Percentiles rank a stretch among this genome's conserved stretches.
Conservation (phyloP, 192 early-diverging fungal genomes). For the Coemansia sp. region DNA sequence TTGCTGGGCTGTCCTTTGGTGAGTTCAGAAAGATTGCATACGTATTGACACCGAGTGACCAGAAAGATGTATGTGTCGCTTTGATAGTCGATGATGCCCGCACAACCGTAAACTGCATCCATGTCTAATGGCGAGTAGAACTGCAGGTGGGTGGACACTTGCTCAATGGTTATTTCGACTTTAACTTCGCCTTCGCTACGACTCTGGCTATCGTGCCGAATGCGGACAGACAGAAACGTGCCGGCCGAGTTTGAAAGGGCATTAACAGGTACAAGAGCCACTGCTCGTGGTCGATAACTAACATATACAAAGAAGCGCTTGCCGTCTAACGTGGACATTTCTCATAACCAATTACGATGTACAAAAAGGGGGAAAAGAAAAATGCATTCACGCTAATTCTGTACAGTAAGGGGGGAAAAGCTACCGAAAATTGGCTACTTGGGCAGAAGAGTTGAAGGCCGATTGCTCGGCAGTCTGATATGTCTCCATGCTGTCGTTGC, state of each 20-base stretch:
- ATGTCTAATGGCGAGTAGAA: slow-evolving; percentile 39
- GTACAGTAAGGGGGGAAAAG: not conserved
- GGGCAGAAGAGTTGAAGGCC: slow-evolving; percentile 5
- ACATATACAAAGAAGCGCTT: slow-evolving; percentile 55
- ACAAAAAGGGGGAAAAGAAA: not conserved
- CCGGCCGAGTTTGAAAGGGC: slow-evolving; percentile 45
- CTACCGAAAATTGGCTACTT: not conserved
- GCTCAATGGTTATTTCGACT: slow-evolving; percentile 18
- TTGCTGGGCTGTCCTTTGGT: slow-evolving; percentile 46
- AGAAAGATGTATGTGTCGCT: slow-evolving; percentile 69
- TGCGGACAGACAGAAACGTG: slow-evolving; percentile 19
- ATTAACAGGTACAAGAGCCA: slow-evolving; percentile 60
- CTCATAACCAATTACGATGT: not conserved
- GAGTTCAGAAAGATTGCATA: slow-evolving; percentile 61
- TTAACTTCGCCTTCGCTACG: slow-evolving; percentile 9
- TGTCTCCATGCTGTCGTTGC: slow-evolving; percentile 37
- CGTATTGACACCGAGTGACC: slow-evolving; percentile 61
- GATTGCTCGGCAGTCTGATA: slow-evolving; percentile 46
- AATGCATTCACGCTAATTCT: not conserved
- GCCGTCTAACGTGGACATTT: slow-evolving; percentile 16
- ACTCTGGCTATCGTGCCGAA: slow-evolving; percentile 5
- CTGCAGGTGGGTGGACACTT: slow-evolving; percentile 16
- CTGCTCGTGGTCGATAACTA: slow-evolving; percentile 55
- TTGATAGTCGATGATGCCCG: slow-evolving; percentile 48
- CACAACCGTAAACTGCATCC: slow-evolving; percentile 49